phyloP scores from a whole-genome alignment of 1,284 basidiomycete species.

The Ustilago xerochloae region DNA sequence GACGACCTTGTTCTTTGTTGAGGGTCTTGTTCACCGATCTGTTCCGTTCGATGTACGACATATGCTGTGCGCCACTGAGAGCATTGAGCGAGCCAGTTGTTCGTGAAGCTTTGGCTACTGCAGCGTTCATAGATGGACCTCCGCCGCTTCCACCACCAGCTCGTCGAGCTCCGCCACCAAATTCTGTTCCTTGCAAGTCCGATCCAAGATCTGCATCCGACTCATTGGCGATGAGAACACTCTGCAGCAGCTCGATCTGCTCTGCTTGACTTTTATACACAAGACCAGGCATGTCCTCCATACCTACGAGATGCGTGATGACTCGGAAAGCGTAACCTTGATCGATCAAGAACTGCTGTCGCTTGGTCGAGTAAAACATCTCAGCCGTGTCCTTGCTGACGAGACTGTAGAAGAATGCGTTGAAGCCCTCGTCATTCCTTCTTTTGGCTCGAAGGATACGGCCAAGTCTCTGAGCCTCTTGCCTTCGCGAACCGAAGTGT shows the following conservation, averaged over 20 bases:
- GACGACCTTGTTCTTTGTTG: constrained; percentile 57
- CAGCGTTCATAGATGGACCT: constrained; percentile 8
- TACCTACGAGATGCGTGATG: constrained; percentile 94
- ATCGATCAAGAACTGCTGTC: constrained; percentile 98
- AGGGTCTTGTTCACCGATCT: constrained; percentile 66
- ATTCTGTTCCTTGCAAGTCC: constrained; percentile 75
- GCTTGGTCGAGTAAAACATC: constrained; percentile 99
- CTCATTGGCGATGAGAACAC: constrained; percentile 90
- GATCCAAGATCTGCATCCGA: constrained; percentile 87
- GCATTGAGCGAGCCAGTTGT: constrained; percentile 67
- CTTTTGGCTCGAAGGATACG: constrained; percentile 93
- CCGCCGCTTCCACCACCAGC: constrained; percentile 17
- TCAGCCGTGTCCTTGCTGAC: constrained; percentile 99
- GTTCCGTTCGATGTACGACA: constrained; percentile 68
- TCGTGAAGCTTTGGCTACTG: constrained; percentile 53
- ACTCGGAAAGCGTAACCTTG: constrained; percentile 99
- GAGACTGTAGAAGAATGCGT: constrained; percentile 99
- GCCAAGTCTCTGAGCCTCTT: constrained; percentile 97
- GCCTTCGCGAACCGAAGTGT: constrained; percentile 96
- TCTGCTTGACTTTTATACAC: constrained; percentile 91
- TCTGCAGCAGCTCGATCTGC: constrained; percentile 91
- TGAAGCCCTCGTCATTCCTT: constrained; percentile 98
- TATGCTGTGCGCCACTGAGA: constrained; percentile 67
- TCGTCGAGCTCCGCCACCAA: constrained; percentile 16
- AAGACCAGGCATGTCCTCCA: constrained; percentile 85